These are phyloP conservation scores for Neurospora africana DNA, from an alignment of 495 filamentous ascomycete genomes.

Conservation along the genomic window DNA sequence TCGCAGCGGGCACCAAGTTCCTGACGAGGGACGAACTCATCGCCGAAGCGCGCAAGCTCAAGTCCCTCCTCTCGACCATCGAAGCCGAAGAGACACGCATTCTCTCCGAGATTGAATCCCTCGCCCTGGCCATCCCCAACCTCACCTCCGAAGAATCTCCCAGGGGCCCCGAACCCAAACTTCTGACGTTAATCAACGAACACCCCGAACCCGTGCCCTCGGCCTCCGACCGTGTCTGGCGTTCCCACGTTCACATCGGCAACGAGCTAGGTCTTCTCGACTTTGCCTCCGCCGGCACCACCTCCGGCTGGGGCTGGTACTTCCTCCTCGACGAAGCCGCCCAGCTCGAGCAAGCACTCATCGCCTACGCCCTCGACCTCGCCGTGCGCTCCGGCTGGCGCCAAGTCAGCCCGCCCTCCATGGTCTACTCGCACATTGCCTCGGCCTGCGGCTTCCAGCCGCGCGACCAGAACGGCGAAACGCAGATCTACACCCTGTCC, in stretches of 20 bases:
- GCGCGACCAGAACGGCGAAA: constrained; percentile 79
- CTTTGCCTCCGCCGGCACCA: constrained; percentile 65
- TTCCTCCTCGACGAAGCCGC: constrained; percentile 82
- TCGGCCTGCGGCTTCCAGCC: constrained; percentile 88
- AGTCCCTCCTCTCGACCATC: constrained; percentile 50
- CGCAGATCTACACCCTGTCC: constrained; percentile 73
- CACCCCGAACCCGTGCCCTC: constrained; percentile 45
- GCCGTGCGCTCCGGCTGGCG: constrained; percentile 63
- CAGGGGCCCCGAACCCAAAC: constrained; percentile 44
- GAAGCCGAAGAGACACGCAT: constrained; percentile 48
- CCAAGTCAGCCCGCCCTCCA: constrained; percentile 69
- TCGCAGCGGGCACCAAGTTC: constrained; percentile 10
- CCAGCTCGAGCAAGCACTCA: constrained; percentile 80
- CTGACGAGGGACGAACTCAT: constrained; percentile 40
- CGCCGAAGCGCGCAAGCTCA: constrained; percentile 58
- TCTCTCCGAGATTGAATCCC: constrained; percentile 54
- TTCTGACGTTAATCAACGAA: constrained; percentile 63
- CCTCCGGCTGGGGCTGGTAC: constrained; percentile 95
- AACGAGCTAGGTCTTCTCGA: constrained; percentile 70
- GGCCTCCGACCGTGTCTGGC: constrained; percentile 41
- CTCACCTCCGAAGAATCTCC: constrained; percentile 70
- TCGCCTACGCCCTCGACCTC: constrained; percentile 70
- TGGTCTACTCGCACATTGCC: constrained; percentile 87
- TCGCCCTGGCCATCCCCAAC: constrained; percentile 79
- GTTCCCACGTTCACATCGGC: constrained; percentile 78